phyloP scores from a whole-genome alignment of 805 yeast species.

The Metschnikowia dekortorum region DNA sequence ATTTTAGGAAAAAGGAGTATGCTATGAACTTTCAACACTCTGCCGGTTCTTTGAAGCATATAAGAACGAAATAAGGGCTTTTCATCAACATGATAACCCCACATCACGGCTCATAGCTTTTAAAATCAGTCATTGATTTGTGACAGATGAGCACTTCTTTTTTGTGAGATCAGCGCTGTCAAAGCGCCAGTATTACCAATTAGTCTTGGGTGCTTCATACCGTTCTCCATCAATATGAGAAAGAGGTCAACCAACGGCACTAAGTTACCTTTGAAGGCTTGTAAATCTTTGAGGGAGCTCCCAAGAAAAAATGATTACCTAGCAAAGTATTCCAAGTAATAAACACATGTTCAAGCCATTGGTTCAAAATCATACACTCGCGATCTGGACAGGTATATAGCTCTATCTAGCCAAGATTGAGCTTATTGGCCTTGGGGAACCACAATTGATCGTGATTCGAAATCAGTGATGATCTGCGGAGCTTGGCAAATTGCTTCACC shows the following conservation, averaged over 20 bases:
- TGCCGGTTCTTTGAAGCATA: conserved; percentile 68
- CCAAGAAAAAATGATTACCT: not conserved
- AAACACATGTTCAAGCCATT: not conserved
- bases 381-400: not conserved
- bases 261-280: not conserved
- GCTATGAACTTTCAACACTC: conserved; percentile 67
- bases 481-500: not conserved
- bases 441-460: not conserved
- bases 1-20: conserved; percentile 70
- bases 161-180: not conserved
- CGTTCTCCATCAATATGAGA: not conserved
- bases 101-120: conserved; percentile 1
- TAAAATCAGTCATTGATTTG: conserved; percentile 1
- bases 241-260: not conserved
- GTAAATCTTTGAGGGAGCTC: not conserved
- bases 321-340: not conserved
- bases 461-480: not conserved
- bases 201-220: not conserved
- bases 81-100: not conserved
- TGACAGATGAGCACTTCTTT: not conserved
- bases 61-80: conserved; percentile 61
- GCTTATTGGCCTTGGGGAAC: too few relatives aligned
- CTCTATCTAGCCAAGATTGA: not conserved
- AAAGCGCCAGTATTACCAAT: not conserved
- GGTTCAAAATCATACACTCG: not conserved